These are phyloP conservation scores for Mrakia gelida DNA, from an alignment of 768 basidiomycete species.

Conservation along the genomic window DNA sequence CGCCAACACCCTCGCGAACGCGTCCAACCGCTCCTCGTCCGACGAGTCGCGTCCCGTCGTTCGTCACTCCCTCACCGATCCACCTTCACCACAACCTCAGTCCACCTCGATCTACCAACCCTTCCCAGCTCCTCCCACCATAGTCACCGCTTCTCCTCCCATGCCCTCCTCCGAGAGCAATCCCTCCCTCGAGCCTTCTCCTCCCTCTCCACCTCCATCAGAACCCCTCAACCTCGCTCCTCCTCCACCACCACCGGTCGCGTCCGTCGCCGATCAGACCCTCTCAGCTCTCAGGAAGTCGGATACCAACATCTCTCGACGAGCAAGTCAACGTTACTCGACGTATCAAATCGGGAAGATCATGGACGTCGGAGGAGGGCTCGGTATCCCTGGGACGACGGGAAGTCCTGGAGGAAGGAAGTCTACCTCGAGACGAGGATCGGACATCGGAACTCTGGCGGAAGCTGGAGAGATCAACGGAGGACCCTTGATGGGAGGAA, in stretches of 20 bases:
- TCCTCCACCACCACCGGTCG: conserved; percentile 4
- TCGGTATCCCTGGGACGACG: conserved; percentile 14
- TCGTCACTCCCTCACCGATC: conserved; percentile 26
- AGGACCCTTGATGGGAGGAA: conserved; percentile 18
- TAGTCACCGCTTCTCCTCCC: conserved; percentile 23
- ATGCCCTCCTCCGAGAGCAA: conserved; percentile 13
- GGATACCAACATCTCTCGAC: conserved; percentile 70
- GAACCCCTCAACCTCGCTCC: conserved; percentile 12
- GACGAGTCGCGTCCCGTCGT: conserved; percentile 15
- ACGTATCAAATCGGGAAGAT: conserved; percentile 92
- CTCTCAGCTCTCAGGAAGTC: conserved; percentile 83
- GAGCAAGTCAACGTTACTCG: conserved; percentile 94
- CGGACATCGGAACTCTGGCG: not conserved
- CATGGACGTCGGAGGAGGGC: conserved; percentile 25
- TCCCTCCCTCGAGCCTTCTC: not conserved
- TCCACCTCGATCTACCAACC: conserved; percentile 17
- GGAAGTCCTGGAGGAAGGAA: not conserved
- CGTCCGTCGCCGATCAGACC: conserved; percentile 56
- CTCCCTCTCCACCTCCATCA: not conserved
- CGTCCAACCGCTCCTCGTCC: not conserved
- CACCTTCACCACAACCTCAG: conserved; percentile 3
- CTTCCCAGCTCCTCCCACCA: conserved; percentile 23
- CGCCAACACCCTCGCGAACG: not conserved
- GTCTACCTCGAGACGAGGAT: not conserved
- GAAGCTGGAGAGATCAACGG: conserved; percentile 10